These are phyloP conservation scores for Mrakia gelida DNA, from an alignment of 768 basidiomycete genomes.

Conservation along the genomic window DNA sequence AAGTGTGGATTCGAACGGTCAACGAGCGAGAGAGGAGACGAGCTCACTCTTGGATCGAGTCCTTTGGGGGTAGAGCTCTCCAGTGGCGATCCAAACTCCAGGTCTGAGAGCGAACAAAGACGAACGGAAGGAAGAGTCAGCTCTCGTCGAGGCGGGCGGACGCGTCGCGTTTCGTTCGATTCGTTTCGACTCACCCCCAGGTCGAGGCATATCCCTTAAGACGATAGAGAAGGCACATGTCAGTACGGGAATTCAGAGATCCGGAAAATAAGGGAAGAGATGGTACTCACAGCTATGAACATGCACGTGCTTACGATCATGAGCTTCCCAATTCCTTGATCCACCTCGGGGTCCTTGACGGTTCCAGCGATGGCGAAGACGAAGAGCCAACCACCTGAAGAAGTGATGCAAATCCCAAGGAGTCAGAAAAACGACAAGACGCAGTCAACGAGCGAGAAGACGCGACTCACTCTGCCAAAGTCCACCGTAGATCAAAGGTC, in stretches of 20 bases:
- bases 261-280: no score
- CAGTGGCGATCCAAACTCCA: slow-evolving; percentile 71
- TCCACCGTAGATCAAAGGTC: slow-evolving; percentile 59
- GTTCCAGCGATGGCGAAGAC: slow-evolving; percentile 37
- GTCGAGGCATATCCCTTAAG: slow-evolving; percentile 65
- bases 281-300: background rate
- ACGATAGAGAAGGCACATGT: slow-evolving; percentile 38
- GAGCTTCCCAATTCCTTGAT: slow-evolving; percentile 53
- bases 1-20: background rate
- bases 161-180: background rate
- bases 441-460: no score
- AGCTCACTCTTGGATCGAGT: slow-evolving; percentile 45
- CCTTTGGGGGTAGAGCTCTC: slow-evolving; percentile 69
- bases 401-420: no score
- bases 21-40: background rate
- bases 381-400: slow-evolving; percentile 1
- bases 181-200: slow-evolving; percentile 24
- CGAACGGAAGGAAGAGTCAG: background rate
- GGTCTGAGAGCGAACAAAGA: slow-evolving; percentile 48
- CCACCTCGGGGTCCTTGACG: slow-evolving; percentile 52
- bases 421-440: no score
- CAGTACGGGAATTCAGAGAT: background rate
- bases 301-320: slow-evolving; percentile 24
- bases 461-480: slow-evolving; percentile 28
- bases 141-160: no score